Base-by-base conservation (phyloP, 1,284 basidiomycete genomes). In the Hemileia vastatrix region DNA sequence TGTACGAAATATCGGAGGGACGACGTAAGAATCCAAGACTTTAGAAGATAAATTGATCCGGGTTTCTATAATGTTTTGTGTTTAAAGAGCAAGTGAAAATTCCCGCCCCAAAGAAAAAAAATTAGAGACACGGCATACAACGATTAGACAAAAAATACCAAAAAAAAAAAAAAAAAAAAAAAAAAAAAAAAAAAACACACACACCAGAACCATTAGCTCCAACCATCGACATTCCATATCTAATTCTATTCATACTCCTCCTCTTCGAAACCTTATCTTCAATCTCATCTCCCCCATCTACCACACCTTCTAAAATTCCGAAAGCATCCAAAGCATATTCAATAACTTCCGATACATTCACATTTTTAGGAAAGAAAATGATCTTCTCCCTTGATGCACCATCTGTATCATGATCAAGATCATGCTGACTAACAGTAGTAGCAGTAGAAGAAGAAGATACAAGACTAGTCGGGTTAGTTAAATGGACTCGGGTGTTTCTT, bases 201-300 rank as follows among this genome's bases (percentile, higher is more conserved):
- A 65, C 67, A 90, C 90, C 88, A 73, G 83, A 80, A 6, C 83
- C 82, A 64, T 81, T 81, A 18, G 56, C 51, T 1, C 79, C 70
- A 67, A 81, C 79, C 19, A 84, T 81, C 13, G 82, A 80, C 54
- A 97, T 78, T 15, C 83, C 83, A 75, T 96, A 97, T 53, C 90
- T 81, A 47, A 94, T 87, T 52, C 88, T 81, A 2, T 83, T 77
- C 18, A 82, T 80, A 75, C 89, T 93, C 65, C 86, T 81, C 60
- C 90, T 80, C 76, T 90, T 89, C 11, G 84, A 82, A 47, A 85
- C 78, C 74, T 93, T 91, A 72, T 94, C 91, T 76, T 97, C 94
- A 0, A 97, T 84, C 71, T 96, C 93, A 75, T 98, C 94, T 1
- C 93, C 93, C 1, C 94, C 94, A 74, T 97, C 92, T 0, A 96